A percentile compares a stretch with the other conserved stretches of the same genome.
Conservation (phyloP, 2,329 filamentous ascomycete species). For the Aureobasidium vineae region DNA sequence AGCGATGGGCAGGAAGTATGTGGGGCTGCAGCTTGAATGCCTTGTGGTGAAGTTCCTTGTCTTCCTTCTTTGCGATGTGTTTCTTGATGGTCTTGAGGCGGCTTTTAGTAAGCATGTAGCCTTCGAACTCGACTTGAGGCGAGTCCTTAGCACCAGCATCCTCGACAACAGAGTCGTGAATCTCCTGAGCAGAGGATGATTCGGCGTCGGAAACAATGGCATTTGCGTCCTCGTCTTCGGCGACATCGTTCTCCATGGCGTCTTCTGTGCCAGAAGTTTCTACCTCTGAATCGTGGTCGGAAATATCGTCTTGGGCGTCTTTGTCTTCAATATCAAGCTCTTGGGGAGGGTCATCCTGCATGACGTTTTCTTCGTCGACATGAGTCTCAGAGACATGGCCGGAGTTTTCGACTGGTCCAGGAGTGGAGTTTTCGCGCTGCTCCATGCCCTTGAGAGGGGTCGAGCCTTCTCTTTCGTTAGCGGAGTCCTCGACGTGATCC, state of each 20-base stretch:
- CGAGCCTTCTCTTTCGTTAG: neutral
- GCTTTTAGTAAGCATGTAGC: neutral
- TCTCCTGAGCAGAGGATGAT: neutral
- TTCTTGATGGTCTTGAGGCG: neutral
- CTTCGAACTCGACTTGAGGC: neutral
- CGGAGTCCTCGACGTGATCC: neutral
- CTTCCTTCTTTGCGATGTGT: constrained; percentile 17
- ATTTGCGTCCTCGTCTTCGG: neutral
- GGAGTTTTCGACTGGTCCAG: neutral
- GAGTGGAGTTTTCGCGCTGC: neutral
- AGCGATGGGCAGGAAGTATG: constrained; percentile 33
- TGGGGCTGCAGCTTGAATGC: constrained; percentile 30
- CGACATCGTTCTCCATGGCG: neutral
- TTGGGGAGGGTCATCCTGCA: neutral
- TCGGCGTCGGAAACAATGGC: neutral
- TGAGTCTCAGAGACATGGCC: neutral
- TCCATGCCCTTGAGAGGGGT: neutral
- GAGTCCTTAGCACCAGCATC: neutral
- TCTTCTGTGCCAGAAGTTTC: neutral
- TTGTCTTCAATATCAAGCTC: constrained; percentile 15
- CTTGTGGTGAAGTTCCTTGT: constrained; percentile 33
- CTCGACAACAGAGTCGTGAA: constrained; percentile 10
- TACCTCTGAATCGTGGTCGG: constrained; percentile 1
- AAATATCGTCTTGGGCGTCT: constrained; percentile 19
- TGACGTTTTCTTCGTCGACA: neutral